Conservation (phyloP, 495 filamentous ascomycete genomes). For the Penicillium bialowiezense region DNA sequence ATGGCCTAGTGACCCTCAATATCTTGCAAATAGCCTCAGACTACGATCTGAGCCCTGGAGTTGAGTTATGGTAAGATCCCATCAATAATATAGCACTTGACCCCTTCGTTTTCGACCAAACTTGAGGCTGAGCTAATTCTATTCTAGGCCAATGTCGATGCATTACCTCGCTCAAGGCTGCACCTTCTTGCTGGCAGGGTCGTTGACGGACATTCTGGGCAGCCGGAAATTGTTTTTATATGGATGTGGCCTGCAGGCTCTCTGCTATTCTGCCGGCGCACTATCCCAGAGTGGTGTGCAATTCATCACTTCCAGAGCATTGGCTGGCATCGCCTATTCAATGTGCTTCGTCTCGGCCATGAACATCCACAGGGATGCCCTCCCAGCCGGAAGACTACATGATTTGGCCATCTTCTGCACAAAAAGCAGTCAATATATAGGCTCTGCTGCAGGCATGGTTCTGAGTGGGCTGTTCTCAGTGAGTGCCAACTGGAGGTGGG, state of each 20-base stretch:
- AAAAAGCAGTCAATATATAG: conserved; percentile 45
- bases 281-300: conserved; percentile 40
- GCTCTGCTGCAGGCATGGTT: conserved; percentile 41
- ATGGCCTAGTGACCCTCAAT: conserved; percentile 33
- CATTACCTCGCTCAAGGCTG: conserved; percentile 41
- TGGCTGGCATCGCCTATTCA: conserved; percentile 48
- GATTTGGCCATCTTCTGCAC: conserved; percentile 47
- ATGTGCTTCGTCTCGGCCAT: conserved; percentile 52
- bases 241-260: conserved; percentile 40
- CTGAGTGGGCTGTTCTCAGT: conserved; percentile 46
- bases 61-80: conserved; percentile 40
- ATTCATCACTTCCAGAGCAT: conserved; percentile 51
- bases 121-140: not conserved
- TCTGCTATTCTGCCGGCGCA: conserved; percentile 43
- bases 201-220: conserved; percentile 54
- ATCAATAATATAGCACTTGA: not conserved
- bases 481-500: conserved; percentile 48
- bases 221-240: conserved; percentile 38
- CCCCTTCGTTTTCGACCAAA: not conserved
- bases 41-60: conserved; percentile 24
- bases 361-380: conserved; percentile 41
- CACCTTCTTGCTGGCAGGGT: conserved; percentile 46
- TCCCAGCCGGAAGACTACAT: conserved; percentile 33
- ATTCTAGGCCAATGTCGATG: conserved; percentile 41
- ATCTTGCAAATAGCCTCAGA: conserved; percentile 44